Evolutionary conservation across 495 filamentous ascomycete species (phyloP).

Genomic region (Immersiella caudata): DNA sequence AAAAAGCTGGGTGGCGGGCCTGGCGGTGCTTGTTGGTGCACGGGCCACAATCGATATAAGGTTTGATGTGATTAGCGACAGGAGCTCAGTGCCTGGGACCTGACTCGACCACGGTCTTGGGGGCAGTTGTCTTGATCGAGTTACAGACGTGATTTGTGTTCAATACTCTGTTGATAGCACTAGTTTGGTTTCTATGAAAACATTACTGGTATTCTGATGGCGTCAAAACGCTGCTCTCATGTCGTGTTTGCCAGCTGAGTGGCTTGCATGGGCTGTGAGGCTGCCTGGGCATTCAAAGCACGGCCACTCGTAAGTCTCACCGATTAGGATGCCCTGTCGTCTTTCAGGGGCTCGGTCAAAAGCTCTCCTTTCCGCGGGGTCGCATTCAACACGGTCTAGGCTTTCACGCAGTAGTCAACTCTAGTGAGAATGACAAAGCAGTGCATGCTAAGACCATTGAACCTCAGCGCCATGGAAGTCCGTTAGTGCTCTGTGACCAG

Average conservation of each 20-base stretch:
- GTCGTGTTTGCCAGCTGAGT: background rate
- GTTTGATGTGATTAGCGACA: background rate
- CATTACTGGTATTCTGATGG: too few species aligned
- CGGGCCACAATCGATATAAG: background rate
- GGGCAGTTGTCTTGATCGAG: too few species aligned
- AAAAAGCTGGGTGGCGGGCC: background rate
- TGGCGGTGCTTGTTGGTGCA: background rate
- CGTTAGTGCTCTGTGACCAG: background rate
- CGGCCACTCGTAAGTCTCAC: background rate
- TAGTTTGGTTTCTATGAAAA: too few species aligned
- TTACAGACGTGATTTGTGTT: too few species aligned
- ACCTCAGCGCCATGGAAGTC: background rate
- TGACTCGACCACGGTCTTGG: too few species aligned
- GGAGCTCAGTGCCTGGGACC: background rate
- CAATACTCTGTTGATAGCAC: background rate
- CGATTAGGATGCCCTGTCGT: background rate
- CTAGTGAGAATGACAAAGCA: background rate
- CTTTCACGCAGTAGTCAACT: background rate
- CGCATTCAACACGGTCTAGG: background rate
- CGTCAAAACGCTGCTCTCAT: background rate
- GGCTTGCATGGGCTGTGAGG: background rate
- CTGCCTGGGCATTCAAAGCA: background rate
- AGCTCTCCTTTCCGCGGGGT: background rate
- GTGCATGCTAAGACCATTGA: background rate
- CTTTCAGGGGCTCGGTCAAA: background rate